Percentiles rank a stretch among this genome's conserved stretches.
Conservation (phyloP, 768 basidiomycete genomes). For the Amanita phalloides region DNA sequence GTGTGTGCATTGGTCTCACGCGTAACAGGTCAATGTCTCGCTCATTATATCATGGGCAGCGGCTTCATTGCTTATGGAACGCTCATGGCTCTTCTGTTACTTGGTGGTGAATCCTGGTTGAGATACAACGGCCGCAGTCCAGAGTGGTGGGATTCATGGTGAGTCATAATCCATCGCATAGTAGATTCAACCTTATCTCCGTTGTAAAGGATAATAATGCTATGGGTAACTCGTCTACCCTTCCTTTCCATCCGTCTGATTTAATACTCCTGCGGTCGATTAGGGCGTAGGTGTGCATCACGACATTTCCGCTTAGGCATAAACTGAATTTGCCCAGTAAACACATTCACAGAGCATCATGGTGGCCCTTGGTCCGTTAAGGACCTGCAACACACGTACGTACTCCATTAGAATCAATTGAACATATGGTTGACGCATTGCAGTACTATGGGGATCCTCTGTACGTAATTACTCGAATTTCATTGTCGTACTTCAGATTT, state of each 20-base stretch:
- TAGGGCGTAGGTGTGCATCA: slow-evolving; percentile 48
- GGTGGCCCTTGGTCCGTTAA: slow-evolving; percentile 77
- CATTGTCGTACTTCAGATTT: slow-evolving; percentile 2
- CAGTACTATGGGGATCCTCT: slow-evolving; percentile 66
- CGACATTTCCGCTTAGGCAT: neutral
- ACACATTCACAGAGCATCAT: slow-evolving; percentile 89
- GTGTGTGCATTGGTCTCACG: slow-evolving; percentile 3
- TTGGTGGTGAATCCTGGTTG: slow-evolving; percentile 73
- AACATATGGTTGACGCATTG: neutral
- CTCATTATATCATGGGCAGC: slow-evolving; percentile 85
- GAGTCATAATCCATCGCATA: slow-evolving; percentile 12
- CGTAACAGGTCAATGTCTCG: slow-evolving; percentile 62
- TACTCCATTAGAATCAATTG: slow-evolving; percentile 9
- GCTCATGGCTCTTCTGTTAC: slow-evolving; percentile 69
- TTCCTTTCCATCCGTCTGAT: neutral
- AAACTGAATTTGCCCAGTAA: slow-evolving; percentile 34
- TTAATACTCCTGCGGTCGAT: neutral
- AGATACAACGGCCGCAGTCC: slow-evolving; percentile 60
- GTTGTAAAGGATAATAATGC: slow-evolving; percentile 30
- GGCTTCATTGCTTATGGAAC: slow-evolving; percentile 84
- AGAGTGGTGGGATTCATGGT: slow-evolving; percentile 85
- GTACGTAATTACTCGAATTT: slow-evolving; percentile 24
- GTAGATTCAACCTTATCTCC: neutral
- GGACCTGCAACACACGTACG: slow-evolving; percentile 91
- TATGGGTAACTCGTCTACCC: slow-evolving; percentile 29